Base-by-base conservation (phyloP, 2,329 filamentous ascomycete genomes). In the Neospermospora avenae region DNA sequence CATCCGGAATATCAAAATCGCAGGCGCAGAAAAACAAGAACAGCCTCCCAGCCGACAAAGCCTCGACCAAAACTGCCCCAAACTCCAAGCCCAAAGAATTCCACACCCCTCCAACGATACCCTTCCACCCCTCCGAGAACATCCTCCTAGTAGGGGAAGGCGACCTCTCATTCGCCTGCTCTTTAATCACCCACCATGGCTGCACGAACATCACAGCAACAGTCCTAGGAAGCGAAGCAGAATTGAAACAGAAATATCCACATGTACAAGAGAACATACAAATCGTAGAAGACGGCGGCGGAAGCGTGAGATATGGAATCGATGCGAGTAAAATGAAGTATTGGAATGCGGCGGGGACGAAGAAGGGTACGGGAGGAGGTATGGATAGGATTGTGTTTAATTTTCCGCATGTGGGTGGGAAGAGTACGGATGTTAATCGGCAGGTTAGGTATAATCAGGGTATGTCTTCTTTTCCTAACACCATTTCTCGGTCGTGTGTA, bases 391-490 rank as follows among this genome's bases (percentile, higher is more conserved):
- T 98, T 63, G 81, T 93, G 66, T 99, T 98, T 84, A 96, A 97
- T 80, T 99, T 99, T 75, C 95, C 95, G 37, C 95, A 99, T 77
- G 89, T 96, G 3, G 95, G 95, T 65, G 95, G 95, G 48, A 87
- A 96, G 70, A 89, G 85, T 65, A 98, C 89, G 68, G 93, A 98
- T 77, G 89, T 97, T 58, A 97, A 97, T 77, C 83, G 95, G 37
- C 95, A 99, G 76, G 92, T 97, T 14, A 86, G 95, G 59, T 85
- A 90, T 74, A 98, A 99, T 77, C 93, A 96, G 75, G 75, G 74
- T 74, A 63, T 25, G 59, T 58, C 6, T 46, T n/a, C 25, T 34
- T 39, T 39, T 35, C 18, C 41, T 7, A 42, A 20, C 44, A 4
- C 20, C 22, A 61, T 49, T 13, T n/a, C n/a, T n/a, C n/a, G n/a